Evolutionary conservation across 2,329 filamentous ascomycete species (phyloP).

Genomic region (Botryosphaeria dothidea): DNA sequence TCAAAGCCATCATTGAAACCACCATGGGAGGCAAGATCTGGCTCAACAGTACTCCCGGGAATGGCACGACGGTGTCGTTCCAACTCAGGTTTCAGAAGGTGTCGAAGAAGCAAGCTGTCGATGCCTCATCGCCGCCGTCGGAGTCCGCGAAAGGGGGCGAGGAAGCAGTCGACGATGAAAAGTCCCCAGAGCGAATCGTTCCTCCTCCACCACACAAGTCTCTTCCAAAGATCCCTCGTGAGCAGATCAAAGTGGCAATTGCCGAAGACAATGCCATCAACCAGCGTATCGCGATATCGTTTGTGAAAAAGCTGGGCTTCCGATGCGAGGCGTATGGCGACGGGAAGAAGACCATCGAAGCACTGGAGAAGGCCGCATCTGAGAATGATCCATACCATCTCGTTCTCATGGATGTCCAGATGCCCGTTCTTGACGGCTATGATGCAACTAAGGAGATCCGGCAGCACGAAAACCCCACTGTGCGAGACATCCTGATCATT

Average conservation of each 20-base stretch:
- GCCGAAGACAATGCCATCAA: constrained; percentile 96
- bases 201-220: constrained; percentile 55
- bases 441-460: constrained; percentile 84
- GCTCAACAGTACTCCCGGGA: constrained; percentile 73
- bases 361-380: constrained; percentile 69
- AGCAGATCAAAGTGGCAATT: constrained; percentile 84
- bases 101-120: constrained; percentile 58
- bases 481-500: constrained; percentile 85
- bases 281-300: constrained; percentile 89
- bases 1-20: constrained; percentile 89
- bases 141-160: constrained; percentile 47
- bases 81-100: constrained; percentile 85
- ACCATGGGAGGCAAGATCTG: constrained; percentile 87
- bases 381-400: constrained; percentile 82
- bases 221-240: constrained; percentile 71
- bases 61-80: constrained; percentile 75
- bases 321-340: constrained; percentile 88
- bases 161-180: constrained; percentile 42
- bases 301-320: constrained; percentile 83
- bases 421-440: constrained; percentile 91
- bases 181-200: constrained; percentile 31
- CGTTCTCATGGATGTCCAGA: constrained; percentile 90
- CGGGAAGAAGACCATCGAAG: constrained; percentile 83
- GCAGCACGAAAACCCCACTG: constrained; percentile 71
- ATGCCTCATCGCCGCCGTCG: constrained; percentile 40